Evolutionary conservation across 176 grass and related monocot genomes (phyloP).

Genomic region (Metroxylon sagu): DNA sequence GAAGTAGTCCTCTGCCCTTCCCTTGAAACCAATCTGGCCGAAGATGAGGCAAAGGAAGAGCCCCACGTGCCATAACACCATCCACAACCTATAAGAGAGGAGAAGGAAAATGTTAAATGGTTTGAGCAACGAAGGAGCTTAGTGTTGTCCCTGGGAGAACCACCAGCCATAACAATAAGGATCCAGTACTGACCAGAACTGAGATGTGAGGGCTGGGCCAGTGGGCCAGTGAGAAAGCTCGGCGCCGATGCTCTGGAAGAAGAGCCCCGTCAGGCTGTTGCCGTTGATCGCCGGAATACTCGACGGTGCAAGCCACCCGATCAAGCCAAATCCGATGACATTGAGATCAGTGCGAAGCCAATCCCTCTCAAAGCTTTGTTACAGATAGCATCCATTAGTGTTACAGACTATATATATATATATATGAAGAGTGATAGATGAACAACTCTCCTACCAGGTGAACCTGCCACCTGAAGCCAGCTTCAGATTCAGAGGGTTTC

Average conservation of each 20-base stretch:
- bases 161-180: too few species aligned
- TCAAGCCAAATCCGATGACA: slow-evolving; percentile 91
- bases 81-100: slow-evolving; percentile 59
- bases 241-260: slow-evolving; percentile 86
- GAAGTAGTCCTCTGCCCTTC: slow-evolving; percentile 89
- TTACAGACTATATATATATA: too few species aligned
- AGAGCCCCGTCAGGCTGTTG: slow-evolving; percentile 84
- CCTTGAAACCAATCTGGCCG: slow-evolving; percentile 98
- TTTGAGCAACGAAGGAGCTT: too few species aligned
- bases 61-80: slow-evolving; percentile 83
- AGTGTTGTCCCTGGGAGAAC: too few species aligned
- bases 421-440: too few species aligned
- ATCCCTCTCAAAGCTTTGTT: slow-evolving; percentile 54
- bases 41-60: slow-evolving; percentile 85
- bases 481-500: slow-evolving; percentile 49
- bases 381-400: background rate
- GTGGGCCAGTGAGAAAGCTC: slow-evolving; percentile 93
- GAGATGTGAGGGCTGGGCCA: slow-evolving; percentile 55
- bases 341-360: slow-evolving; percentile 89
- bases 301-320: slow-evolving; percentile 82
- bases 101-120: too few species aligned
- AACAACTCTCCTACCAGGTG: slow-evolving; percentile 39
- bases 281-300: slow-evolving; percentile 82
- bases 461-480: slow-evolving; percentile 52
- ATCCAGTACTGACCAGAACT: slow-evolving; percentile 52